A percentile compares a stretch with the other conserved stretches of the same genome.
Conservation (phyloP, 2,329 filamentous ascomycete species). For the Hypoxylon sp. region DNA sequence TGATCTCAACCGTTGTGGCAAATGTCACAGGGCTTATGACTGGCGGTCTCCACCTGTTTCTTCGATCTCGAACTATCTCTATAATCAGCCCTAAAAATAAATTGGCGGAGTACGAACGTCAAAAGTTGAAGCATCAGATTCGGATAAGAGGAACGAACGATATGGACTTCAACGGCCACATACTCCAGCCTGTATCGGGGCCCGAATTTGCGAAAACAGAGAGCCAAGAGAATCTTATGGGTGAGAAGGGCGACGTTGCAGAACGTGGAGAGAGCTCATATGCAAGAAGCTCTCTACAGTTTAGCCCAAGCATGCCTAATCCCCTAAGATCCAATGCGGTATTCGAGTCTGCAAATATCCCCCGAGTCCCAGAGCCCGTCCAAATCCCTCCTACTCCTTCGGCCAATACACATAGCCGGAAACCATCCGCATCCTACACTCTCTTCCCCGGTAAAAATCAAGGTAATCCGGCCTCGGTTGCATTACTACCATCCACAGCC, state of each 20-base stretch:
- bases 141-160: constrained; percentile 40
- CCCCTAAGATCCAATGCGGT: constrained; percentile 57
- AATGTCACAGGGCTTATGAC: constrained; percentile 77
- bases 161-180: constrained; percentile 55
- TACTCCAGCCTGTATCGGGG: constrained; percentile 55
- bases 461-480: constrained; percentile 54
- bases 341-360: constrained; percentile 45
- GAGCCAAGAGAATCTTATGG: constrained; percentile 57
- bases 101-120: constrained; percentile 63
- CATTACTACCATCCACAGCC: constrained; percentile 64
- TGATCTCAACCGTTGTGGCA: constrained; percentile 75
- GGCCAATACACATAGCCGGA: constrained; percentile 53
- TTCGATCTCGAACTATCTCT: constrained; percentile 73
- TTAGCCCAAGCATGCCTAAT: constrained; percentile 51
- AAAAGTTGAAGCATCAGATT: constrained; percentile 59
- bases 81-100: constrained; percentile 67
- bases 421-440: constrained; percentile 58
- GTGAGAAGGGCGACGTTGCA: constrained; percentile 55
- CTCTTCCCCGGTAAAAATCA: constrained; percentile 57
- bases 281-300: constrained; percentile 40
- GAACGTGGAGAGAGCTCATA: constrained; percentile 49
- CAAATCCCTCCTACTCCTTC: constrained; percentile 49
- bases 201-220: constrained; percentile 54
- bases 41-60: constrained; percentile 76
- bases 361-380: constrained; percentile 53